phyloP scores from a whole-genome alignment of 768 basidiomycete genomes.

The Leccinum subtestaceum region DNA sequence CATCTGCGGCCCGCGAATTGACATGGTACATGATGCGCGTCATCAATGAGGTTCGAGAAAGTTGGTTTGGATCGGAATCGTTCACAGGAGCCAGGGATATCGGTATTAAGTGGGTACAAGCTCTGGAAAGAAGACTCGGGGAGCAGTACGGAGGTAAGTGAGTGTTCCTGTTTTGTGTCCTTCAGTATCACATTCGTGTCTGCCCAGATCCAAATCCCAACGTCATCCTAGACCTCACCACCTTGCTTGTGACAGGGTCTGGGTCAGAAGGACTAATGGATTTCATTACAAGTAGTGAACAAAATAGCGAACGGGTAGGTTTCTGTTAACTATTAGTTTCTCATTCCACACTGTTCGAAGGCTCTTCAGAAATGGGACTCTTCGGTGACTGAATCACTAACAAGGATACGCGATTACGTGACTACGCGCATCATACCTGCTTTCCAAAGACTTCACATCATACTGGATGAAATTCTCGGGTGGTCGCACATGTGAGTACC shows the following conservation, averaged over 20 bases:
- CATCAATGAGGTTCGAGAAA: slow-evolving; percentile 65
- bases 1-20: slow-evolving; percentile 68
- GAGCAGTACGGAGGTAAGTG: slow-evolving; percentile 67
- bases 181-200: slow-evolving; percentile 13
- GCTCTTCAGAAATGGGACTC: slow-evolving; percentile 82
- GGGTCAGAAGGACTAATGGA: slow-evolving; percentile 69
- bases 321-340: slow-evolving; percentile 6
- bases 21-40: slow-evolving; percentile 69
- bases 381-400: slow-evolving; percentile 64
- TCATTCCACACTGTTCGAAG: slow-evolving; percentile 39
- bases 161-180: slow-evolving; percentile 25
- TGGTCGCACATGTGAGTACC: slow-evolving; percentile 69
- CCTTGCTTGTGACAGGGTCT: slow-evolving; percentile 66
- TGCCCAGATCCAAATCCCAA: slow-evolving; percentile 55
- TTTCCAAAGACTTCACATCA: slow-evolving; percentile 70
- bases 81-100: slow-evolving; percentile 66
- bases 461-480: slow-evolving; percentile 75
- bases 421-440: slow-evolving; percentile 71
- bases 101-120: slow-evolving; percentile 70
- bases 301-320: slow-evolving; percentile 77
- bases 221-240: slow-evolving; percentile 69
- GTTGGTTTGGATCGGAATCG: slow-evolving; percentile 72
- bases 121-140: slow-evolving; percentile 61
- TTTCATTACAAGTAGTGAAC: slow-evolving; percentile 74
- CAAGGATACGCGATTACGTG: slow-evolving; percentile 69